Evolutionary conservation across 345 rosid species (phyloP), one percentile per base, ranked within the genome.

Genomic region (Triadica sebifera): DNA sequence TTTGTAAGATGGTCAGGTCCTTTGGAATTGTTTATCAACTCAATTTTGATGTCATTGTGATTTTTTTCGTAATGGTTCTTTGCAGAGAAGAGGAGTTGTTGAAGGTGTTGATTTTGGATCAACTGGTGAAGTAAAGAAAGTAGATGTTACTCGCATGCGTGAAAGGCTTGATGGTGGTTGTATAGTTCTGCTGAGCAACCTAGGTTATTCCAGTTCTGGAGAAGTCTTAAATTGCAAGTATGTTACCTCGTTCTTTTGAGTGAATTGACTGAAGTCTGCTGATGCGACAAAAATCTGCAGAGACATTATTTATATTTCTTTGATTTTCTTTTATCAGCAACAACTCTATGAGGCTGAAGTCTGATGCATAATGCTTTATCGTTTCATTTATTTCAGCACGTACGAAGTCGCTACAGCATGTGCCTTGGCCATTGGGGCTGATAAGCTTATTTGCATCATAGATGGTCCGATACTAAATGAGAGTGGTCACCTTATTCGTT

Each of bases 201-300:
- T 94, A 74, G 98, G 98, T 15, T 86, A 92, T 77, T 94, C 98
- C 63, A 92, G 97, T 79, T 86, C 97, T 49, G 98, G 98, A 75
- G 98, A 94, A 87, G 98, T 94, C 79, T 83, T 94, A 52, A 94
- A 92, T 79, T 94, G 98, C 98, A 94, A 94, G 98, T 94, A 89
- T 71, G 98, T 3, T 47, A 29, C 62, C 37, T 15, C 51, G 41
- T 46, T 8, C 22, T 41, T 8, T 75, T 29, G 34, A 20, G n/a
- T 17, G 25, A 65, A 46, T 22, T 19, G 20, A 29, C 65, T 58
- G 25, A 62, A 37, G 47, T 29, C 22, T 37, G 24, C 34, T 49
- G 69, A 29, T 60, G 9, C 19, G 46, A 34, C 50, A 51, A 34
- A 38, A 50, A 20, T 25, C 2, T 47, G 38, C 57, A 50, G 4